Evolutionary conservation across 2,329 filamentous ascomycete species (phyloP).

Genomic region (Fusarium cicatricum): DNA sequence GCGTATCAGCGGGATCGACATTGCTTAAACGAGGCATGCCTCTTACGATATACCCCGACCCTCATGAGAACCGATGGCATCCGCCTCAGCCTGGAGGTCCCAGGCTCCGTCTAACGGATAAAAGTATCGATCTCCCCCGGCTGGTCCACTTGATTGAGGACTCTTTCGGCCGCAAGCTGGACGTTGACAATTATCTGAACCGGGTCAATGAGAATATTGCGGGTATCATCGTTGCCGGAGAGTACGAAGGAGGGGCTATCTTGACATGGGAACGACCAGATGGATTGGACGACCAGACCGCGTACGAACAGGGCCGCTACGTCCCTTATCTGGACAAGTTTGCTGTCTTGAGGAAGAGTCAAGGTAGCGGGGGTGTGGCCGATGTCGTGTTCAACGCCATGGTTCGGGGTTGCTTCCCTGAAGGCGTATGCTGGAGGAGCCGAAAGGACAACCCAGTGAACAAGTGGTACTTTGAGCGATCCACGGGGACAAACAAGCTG

Average conservation of each 20-base stretch:
- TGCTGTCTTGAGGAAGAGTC: constrained; percentile 85
- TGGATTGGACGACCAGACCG: constrained; percentile 63
- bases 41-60: constrained; percentile 81
- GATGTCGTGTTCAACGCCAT: constrained; percentile 97
- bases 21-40: constrained; percentile 93
- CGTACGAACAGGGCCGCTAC: constrained; percentile 65
- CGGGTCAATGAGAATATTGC: constrained; percentile 85
- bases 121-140: constrained; percentile 81
- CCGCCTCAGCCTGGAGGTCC: constrained; percentile 67
- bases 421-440: constrained; percentile 92
- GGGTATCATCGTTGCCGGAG: constrained; percentile 91
- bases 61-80: constrained; percentile 73
- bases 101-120: constrained; percentile 77
- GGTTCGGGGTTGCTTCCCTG: constrained; percentile 86
- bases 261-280: constrained; percentile 90
- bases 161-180: constrained; percentile 85
- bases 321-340: constrained; percentile 98
- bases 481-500: constrained; percentile 83
- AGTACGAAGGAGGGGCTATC: constrained; percentile 95
- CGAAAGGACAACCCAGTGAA: constrained; percentile 94
- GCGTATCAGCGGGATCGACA: constrained; percentile 65
- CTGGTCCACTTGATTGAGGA: constrained; percentile 91
- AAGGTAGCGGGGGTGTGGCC: constrained; percentile 91
- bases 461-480: constrained; percentile 98
- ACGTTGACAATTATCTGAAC: constrained; percentile 81